Evolutionary conservation across 2,329 filamentous ascomycete genomes (phyloP), one percentile per base, ranked within the genome.

Genomic region (Leptographium wingfieldii): DNA sequence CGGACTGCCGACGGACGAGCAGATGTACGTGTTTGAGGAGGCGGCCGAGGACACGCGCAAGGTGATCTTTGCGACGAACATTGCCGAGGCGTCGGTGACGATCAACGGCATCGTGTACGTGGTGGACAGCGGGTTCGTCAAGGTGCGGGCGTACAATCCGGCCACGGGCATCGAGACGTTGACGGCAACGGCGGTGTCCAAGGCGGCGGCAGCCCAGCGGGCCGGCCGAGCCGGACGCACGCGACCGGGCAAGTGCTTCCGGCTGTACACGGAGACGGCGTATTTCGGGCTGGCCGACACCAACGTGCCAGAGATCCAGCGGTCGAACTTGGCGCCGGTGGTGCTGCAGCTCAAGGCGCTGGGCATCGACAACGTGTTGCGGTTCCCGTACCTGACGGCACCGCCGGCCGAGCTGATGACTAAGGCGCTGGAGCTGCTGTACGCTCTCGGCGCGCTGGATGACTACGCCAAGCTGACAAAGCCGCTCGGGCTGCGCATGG

Each of bases 41-140:
- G 77, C 91, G 2, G 84, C 89, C 0, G 85, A 89, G 62, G 86
- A 92, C 61, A 92, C 86, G 1, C 82, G 94, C 51, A 97, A 97
- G 69, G 88, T 96, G 48, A 88, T 99, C 43, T 86, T 96, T 65
- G 87, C 90, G 4, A 97, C 94, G 61, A 97, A 97, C 69, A 96
- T 97, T 64, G 91, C 94, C 14, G 94, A 99, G 75, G 92, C 94
- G 5, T 96, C 90, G 1, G 87, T 99, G 52, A 97, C 94, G 19
- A 95, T 97, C 60, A 86, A 94, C 58, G 91, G 90, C 3, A 92
- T 97, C 62, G 85, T 91, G 59, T 95, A 90, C 68, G 92, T 99
- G 6, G 76, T 97, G 56, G 94, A 99, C 71, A 86, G 83, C 58
- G 94, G 94, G 1, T 96, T 90, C 69, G 91, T 95, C 65, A 97